Conservation (phyloP, 495 filamentous ascomycete species). For the Coniosporium apollinis region DNA sequence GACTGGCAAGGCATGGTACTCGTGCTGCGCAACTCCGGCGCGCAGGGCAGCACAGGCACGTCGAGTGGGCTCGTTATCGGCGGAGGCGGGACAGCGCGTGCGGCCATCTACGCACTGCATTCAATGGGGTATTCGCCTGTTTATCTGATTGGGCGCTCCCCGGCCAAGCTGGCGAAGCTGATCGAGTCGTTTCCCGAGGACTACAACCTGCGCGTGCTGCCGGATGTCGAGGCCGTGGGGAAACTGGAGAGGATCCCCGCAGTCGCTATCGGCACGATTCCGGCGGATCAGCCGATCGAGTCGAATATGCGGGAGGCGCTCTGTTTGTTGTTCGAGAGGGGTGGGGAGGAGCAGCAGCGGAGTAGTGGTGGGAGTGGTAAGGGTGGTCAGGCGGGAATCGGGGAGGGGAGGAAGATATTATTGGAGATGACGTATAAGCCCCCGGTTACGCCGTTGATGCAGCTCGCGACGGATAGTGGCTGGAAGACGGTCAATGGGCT, state of each 20-base stretch:
- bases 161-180: conserved; percentile 47
- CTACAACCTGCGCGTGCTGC: conserved; percentile 55
- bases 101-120: conserved; percentile 78
- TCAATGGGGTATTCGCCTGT: conserved; percentile 70
- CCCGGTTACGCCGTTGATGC: conserved; percentile 65
- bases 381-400: neutral
- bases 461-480: conserved; percentile 59
- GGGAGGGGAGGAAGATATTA: conserved; percentile 36
- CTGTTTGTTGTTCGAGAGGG: conserved; percentile 40
- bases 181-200: conserved; percentile 53
- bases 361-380: neutral
- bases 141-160: conserved; percentile 69
- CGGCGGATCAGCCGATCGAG: conserved; percentile 77
- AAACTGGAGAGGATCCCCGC: conserved; percentile 36
- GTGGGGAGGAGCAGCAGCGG: conserved; percentile 21
- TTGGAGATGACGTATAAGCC: conserved; percentile 98
- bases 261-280: conserved; percentile 79
- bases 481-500: conserved; percentile 78
- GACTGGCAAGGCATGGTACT: conserved; percentile 90
- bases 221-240: conserved; percentile 31
- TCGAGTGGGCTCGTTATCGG: conserved; percentile 59
- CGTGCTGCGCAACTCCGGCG: conserved; percentile 57
- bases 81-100: conserved; percentile 79
- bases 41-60: conserved; percentile 26
- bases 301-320: conserved; percentile 49